Evolutionary conservation across 2,329 filamentous ascomycete genomes (phyloP), one percentile per base, ranked within the genome.

Genomic region (Hypoxylon sp.): DNA sequence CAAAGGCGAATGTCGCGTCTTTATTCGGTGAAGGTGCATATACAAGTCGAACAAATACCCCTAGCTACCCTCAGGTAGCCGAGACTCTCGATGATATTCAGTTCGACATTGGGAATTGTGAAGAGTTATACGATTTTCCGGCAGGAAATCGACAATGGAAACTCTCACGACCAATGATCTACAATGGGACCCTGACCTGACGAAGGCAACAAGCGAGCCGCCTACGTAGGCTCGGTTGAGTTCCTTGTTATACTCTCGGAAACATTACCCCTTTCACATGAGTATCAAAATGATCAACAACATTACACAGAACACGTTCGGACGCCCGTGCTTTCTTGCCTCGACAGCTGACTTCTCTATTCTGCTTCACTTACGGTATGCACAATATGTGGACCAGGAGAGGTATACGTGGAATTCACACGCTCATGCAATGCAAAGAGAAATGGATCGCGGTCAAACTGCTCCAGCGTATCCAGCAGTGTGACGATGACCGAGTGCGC

Each of bases 391-490:
- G 32, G 32, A 34, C 10, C 32, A 34, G 10, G 32, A 34, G 32
- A 13, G n/a, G n/a, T n/a, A 23, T 23, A 5, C 23, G 23, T 23
- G 23, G 23, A 23, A 23, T 23, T 23, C 23, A 23, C 23, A 91
- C 94, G 58, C 88, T 99, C 65, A 94, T 97, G 89, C 95, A 98
- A 79, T 97, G 93, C 85, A 97, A 97, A 80, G 96, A 99, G 85
- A 98, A 98, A 81, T 99, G 96, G 96, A 98, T 99, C 79, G 94
- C 93, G 2, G 94, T 98, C 81, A 98, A 98, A 81, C 84, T 99
- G 62, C 87, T 99, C 65, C 88, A 90, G 72, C 94, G 96, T 57
- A 94, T 99, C 68, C 93, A 97, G 80, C 87, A 88, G 45, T 94
- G 92, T 77, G 88, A 95, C 53, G 94, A 98, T 73, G 93, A 97